Evolutionary conservation across 257 asterid genomes (phyloP), one percentile per base, ranked within the genome.

Genomic region (Ajuga chamaepitys): DNA sequence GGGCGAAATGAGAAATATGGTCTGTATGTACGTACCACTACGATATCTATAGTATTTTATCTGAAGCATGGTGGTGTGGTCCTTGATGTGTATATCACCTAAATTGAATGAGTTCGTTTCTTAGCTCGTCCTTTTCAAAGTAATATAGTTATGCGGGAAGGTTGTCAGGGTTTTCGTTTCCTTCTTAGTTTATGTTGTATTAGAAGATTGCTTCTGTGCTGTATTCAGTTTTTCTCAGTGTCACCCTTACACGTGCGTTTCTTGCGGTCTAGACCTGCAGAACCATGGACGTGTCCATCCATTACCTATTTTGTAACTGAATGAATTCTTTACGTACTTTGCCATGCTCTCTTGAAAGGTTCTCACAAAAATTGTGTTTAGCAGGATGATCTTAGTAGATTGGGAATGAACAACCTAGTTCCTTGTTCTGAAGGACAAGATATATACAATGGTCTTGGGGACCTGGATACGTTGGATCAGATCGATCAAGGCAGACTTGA

Each of bases 401-500:
- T 63, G 12, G 68, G 51, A 51, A 70, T 50, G 14, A 44, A 24
- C 22, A 21, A 3, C 11, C 2, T 42, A 18, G 17, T 40, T 12
- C 66, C 80, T 38, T 25, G 54, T 52, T 18, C 52, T n/a, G 74
- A 72, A 69, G 86, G 62, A 50, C 30, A 37, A 66, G 85, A 78
- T 74, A 41, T 81, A 45, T 86, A 48, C 58, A 60, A 61, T 24
- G 86, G 68, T 66, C 79, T 84, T 48, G 77, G 61, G 32, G 83
- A 81, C 74, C 75, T 77, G 21, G 62, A 53, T 34, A 50, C 20
- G 71, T 75, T 73, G 82, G 46, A 30, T 6, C 60, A 4, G 21
- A 34, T 72, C 47, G 70, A 66, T 70, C 77, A 64, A n/a, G 66
- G 60, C 10, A 54, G 52, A 42, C 52, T 52, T 46, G 67, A 68